Evolutionary conservation across 2,329 filamentous ascomycete species (phyloP), one percentile per base, ranked within the genome.

Genomic region (Plenodomus lindquistii): DNA sequence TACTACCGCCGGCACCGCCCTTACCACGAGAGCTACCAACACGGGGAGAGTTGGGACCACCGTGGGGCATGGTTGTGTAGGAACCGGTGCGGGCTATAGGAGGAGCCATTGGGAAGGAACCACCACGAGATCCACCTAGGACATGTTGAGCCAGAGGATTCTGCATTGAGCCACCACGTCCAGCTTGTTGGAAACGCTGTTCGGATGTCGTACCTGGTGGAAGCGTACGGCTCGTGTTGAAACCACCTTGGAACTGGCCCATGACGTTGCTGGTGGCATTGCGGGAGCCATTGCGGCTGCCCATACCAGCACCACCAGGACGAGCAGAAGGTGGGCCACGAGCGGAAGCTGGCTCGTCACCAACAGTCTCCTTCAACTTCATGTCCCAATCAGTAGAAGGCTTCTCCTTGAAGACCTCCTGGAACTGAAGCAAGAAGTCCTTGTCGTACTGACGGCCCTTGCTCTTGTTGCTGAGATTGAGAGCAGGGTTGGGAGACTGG

Each of bases 381-480:
- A 87, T 81, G 68, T 95, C 89, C 84, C 96, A 99, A 68, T 97
- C 93, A 37, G 92, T 75, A 0, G 91, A 96, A 13, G 94, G 94
- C 77, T 97, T 95, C 79, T 99, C 94, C 55, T 91, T 95, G 77
- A 97, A 99, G 17, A 96, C 91, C 63, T 84, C 84, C 77, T 97
- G 90, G 81, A 99, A 99, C 70, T 99, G 94, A 22, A 99, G 81
- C 75, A 99, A 79, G 80, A 99, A 99, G 63, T 88, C 87, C 65
- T 92, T 89, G 75, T 97, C 91, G 74, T 99, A 99, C 73, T 95
- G 92, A 79, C 95, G 96, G 36, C 85, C 87, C 72, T 85, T 88
- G 54, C 85, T 85, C 77, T 92, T 93, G 73, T 88, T 89, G 27
- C 84, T 81, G 21, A 90, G 88, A 73, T 97, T 99, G 57, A 97